Evolutionary conservation across 768 basidiomycete species (phyloP).

Genomic region (Serpula lacrymans): DNA sequence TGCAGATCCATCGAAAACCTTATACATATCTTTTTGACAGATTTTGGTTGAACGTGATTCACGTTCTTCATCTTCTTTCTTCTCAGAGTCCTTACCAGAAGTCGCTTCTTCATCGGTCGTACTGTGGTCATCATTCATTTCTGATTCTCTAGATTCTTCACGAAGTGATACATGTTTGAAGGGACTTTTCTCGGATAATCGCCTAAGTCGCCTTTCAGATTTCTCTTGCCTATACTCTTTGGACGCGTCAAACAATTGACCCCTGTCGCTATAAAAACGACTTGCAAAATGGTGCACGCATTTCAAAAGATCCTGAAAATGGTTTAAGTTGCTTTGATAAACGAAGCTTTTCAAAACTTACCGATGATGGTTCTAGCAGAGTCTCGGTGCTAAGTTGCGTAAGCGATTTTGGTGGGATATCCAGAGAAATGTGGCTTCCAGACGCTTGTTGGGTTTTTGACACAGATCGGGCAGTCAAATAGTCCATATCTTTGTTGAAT

Average conservation of each 20-base stretch:
- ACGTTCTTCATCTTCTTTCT: no score
- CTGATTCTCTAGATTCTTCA: conserved; percentile 5
- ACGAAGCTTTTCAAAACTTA: conserved; percentile 26
- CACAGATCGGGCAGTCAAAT: no score
- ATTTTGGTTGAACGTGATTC: no score
- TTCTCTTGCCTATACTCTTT: conserved; percentile 43
- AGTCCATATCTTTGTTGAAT: conserved; percentile 50
- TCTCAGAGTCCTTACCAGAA: conserved; percentile 4
- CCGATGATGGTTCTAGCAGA: conserved; percentile 46
- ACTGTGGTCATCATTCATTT: conserved; percentile 8
- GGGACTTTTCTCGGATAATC: no score
- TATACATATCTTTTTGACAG: conserved; percentile 64
- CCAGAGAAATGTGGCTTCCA: no score
- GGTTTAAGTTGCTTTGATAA: conserved; percentile 25
- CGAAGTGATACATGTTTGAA: no score
- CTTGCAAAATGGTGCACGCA: conserved; percentile 49
- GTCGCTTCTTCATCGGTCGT: conserved; percentile 9
- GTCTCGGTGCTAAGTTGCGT: conserved; percentile 7
- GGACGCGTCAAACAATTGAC: conserved; percentile 52
- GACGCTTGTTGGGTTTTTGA: no score
- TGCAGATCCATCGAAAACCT: conserved; percentile 67
- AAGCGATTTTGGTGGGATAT: conserved; percentile 3
- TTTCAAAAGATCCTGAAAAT: conserved; percentile 48
- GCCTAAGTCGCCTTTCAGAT: conserved; percentile 26
- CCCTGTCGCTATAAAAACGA: conserved; percentile 58